Evolutionary conservation across 441 rosid genomes (phyloP), one percentile per base, ranked within the genome.

Genomic region (Populus trichocarpa): DNA sequence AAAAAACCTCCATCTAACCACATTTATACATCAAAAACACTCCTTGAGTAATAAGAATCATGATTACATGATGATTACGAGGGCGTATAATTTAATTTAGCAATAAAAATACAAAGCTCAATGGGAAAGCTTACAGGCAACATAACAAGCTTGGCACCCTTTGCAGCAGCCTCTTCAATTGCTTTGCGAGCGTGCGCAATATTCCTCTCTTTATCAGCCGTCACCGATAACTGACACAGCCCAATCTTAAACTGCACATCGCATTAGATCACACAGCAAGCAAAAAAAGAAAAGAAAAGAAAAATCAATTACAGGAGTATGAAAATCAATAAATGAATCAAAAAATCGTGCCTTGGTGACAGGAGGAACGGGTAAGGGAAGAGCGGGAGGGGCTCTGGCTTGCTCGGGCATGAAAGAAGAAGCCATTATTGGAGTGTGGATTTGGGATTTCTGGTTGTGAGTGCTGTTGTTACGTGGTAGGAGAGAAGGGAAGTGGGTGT

Each of bases 321-420:
- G 9, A 28, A n/a, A 38, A 70, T 74, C 11, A 32, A 53, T 22
- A 20, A 67, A 11, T 28, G 36, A 40, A 57, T 38, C 7, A 32
- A 74, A 20, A 25, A n/a, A 40, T 30, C 13, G 18, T 77, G 72
- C 99, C 94, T 92, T 92, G 78, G 92, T 75, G 82, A 92, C 64
- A 14, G 93, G 89, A 75, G 97, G 95, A 33, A 87, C 33, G 7
- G 98, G 97, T 66, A 89, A 81, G 66, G 99, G 91, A 50, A 96
- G 81, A n/a, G 97, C 92, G 20, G 93, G 90, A 5, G 98, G 98
- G 59, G 82, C 86, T 85, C 98, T 84, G 66, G 99, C 92, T 75
- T 86, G 88, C 71, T 91, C 98, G 7, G 97, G 90, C 70, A 86
- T 87, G 88, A 86, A 92, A 79, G 93, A 85, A 12, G 93, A 78